Evolutionary conservation across 2,329 filamentous ascomycete genomes (phyloP), one percentile per base, ranked within the genome.

Genomic region (Colletotrichum incanum): DNA sequence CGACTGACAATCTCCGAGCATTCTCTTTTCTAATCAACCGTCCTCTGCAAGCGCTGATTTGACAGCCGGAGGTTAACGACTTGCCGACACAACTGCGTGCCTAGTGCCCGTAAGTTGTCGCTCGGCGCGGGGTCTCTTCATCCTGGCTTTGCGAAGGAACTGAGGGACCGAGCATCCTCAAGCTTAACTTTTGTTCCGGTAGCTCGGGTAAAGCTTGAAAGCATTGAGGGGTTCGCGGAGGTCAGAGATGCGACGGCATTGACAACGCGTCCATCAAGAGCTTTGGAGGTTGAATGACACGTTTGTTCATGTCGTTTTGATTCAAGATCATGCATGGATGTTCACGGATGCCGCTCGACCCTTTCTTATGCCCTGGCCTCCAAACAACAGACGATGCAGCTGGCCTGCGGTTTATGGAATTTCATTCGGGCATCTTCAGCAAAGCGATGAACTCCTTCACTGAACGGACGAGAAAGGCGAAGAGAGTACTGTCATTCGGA

Each of bases 181-280:
- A 28, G 37, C 20, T 16, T 47, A 31, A 31, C 18, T 16, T 61
- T 49, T 28, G 41, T 31, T 7, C 41, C 20, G 6, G 43, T 61
- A 37, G 16, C 26, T 31, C 23, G 34, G n/a, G 34, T 43, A 20
- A 52, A 11, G 3, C 45, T 50, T 18, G 1, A n/a, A 28, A 20
- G 2, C 47, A 52, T 26, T 3, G 34, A 52, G 18, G 31, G 37
- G 55, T 28, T 49, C 20, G 34, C 3, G 16, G 59, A 50, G 8
- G 16, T 26, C 26, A 31, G 28, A 43, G 20, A 20, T 54, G 45
- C 28, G 31, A 50, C 39, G 28, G 69, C 65, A 69, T 64, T 54
- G 0, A 60, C 45, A 37, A 20, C 69, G 64, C 69, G 65, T 45
- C 43, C 34, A 34, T 23, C 18, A 3, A 20, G 6, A 9, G 8